Percentiles rank a stretch among this genome's conserved stretches.
phyloP scores from a whole-genome alignment of 352 stramenopile species.

The Phytophthora ramorum region DNA sequence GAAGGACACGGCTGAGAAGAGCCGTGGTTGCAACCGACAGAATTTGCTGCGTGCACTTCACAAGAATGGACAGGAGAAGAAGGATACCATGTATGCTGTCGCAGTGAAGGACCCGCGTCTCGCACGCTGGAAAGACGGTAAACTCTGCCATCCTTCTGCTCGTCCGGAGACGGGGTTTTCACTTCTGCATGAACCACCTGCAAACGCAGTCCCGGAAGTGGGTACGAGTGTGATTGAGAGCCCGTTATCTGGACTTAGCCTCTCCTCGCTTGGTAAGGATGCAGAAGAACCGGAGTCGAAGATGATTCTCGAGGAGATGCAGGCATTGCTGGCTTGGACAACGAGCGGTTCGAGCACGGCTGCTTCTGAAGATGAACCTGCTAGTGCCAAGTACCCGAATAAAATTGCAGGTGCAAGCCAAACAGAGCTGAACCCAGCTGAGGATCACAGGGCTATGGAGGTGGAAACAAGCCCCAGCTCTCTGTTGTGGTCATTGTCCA shows the following conservation, averaged over 20 bases:
- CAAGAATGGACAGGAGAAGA: slow-evolving; percentile 14
- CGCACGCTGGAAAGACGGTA: slow-evolving; percentile 10
- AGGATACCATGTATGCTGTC: slow-evolving; percentile 43
- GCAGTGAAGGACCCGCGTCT: slow-evolving; percentile 55
- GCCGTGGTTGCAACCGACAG: slow-evolving; percentile 24
- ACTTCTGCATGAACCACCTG: slow-evolving; percentile 61
- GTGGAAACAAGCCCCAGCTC: slow-evolving; percentile 42
- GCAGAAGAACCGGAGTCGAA: slow-evolving; percentile 70
- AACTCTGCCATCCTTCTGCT: slow-evolving; percentile 3
- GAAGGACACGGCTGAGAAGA: slow-evolving; percentile 12
- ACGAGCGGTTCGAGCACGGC: slow-evolving; percentile 7
- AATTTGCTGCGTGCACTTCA: slow-evolving; percentile 23
- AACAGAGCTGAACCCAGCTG: not conserved
- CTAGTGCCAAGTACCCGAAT: slow-evolving; percentile 40
- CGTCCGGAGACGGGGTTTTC: slow-evolving; percentile 29
- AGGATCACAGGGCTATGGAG: slow-evolving; percentile 12
- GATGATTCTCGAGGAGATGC: slow-evolving; percentile 61
- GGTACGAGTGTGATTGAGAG: slow-evolving; percentile 52
- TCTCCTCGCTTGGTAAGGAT: slow-evolving; percentile 45
- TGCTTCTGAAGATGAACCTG: not conserved
- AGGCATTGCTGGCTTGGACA: slow-evolving; percentile 65
- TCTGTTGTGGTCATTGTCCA: slow-evolving; percentile 64
- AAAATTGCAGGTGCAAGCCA: not conserved
- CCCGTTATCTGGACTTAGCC: slow-evolving; percentile 54
- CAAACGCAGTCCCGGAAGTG: slow-evolving; percentile 24